A percentile compares a stretch with the other conserved stretches of the same genome.
Conservation (phyloP, 2,329 filamentous ascomycete species). For the Uncinocarpus reesii region DNA sequence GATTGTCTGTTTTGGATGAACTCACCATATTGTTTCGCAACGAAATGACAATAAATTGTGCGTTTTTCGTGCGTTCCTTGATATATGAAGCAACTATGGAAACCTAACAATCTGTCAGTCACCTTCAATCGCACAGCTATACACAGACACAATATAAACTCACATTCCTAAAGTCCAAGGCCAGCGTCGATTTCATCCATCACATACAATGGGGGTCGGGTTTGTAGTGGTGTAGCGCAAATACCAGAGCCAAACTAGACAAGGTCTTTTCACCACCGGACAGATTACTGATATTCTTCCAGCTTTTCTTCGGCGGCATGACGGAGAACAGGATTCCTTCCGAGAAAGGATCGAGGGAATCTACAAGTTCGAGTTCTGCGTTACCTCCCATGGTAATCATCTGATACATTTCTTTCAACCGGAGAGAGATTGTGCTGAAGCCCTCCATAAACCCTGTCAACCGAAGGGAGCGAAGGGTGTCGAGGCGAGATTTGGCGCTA, state of each 20-base stretch:
- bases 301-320: constrained; percentile 99
- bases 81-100: constrained; percentile 98
- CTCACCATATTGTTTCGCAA: constrained; percentile 86
- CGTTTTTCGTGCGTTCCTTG: constrained; percentile 98
- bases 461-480: constrained; percentile 79
- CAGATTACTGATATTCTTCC: constrained; percentile 97
- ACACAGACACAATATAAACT: constrained; percentile 36
- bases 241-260: constrained; percentile 86
- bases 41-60: constrained; percentile 97
- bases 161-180: constrained; percentile 94
- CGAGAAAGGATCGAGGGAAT: constrained; percentile 89
- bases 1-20: no score
- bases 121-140: not conserved
- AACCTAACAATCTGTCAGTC: constrained; percentile 46
- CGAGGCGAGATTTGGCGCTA: constrained; percentile 78
- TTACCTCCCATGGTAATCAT: constrained; percentile 99
- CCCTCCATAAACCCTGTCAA: constrained; percentile 98
- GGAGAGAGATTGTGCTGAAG: constrained; percentile 84
- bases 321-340: constrained; percentile 96
- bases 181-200: constrained; percentile 99
- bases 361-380: constrained; percentile 91
- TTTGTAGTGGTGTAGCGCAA: constrained; percentile 95
- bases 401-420: constrained; percentile 99
- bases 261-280: constrained; percentile 96
- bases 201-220: constrained; percentile 93